Evolutionary conservation across 345 rosid genomes (phyloP), one percentile per base, ranked within the genome.

Genomic region (Clausena lansium): DNA sequence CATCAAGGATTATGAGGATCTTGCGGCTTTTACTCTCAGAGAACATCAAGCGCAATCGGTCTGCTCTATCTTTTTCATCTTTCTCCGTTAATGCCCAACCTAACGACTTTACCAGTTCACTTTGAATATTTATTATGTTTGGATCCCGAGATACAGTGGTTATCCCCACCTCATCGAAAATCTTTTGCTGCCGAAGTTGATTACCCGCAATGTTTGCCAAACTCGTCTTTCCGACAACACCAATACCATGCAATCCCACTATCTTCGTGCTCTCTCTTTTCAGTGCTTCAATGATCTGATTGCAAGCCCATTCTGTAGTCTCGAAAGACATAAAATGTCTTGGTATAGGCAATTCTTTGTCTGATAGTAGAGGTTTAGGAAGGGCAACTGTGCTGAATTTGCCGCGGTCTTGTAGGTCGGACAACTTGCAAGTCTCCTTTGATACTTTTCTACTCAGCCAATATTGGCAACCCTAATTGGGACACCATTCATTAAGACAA

Each of bases 241-340:
- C 78, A 38, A 68, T 68, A 3, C 83, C 83, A 14, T 28, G 62
- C 50, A 80, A 64, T 19, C 79, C 76, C 3, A 76, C 35, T 27
- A 35, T 70, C 47, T 35, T 63, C 2, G 64, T 45, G 22, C 28
- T 32, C 14, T 69, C 28, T 27, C 33, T 30, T 27, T 8, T 30
- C 6, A 74, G 22, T 5, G 78, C 79, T 11, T 73, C 67, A 47
- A 74, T 50, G 19, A 71, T 54, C 50, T 30, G 28, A 30, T 71
- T 5, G 9, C 8, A 30, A 55, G 63, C 75, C 30, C 4, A 30
- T 30, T 32, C 30, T 0, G 68, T 6, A 22, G 69, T 10, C 8
- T 36, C 1, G 19, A 5, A 59, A 36, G 39, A 39, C 19, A 11
- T 5, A 61, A 61, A 61, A n/a, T 30, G 25, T 41, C 1, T 6